A percentile compares a stretch with the other conserved stretches of the same genome.
Conservation (phyloP, 2,329 filamentous ascomycete species). For the Penicillium hordei region DNA sequence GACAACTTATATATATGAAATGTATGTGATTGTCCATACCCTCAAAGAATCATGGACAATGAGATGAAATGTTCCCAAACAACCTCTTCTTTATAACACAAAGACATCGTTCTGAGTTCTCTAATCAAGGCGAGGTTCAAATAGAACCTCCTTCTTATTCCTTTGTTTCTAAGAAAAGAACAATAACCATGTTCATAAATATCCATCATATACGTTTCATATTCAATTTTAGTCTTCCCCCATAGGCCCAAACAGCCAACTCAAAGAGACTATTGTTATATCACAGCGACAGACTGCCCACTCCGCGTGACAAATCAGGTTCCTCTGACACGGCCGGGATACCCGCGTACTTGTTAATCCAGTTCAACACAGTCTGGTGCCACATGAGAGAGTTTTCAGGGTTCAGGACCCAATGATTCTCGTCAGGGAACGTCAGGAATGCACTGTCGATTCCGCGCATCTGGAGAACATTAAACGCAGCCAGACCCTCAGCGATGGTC, state of each 20-base stretch:
- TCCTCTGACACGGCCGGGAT: slow-evolving; percentile 47
- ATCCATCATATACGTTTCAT: slow-evolving; percentile 4
- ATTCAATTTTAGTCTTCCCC: not conserved
- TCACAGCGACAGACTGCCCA: slow-evolving; percentile 25
- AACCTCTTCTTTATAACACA: slow-evolving; percentile 3
- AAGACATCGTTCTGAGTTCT: slow-evolving; percentile 2
- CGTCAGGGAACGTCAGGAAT: slow-evolving; percentile 77
- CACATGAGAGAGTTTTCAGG: slow-evolving; percentile 88
- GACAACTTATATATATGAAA: slow-evolving; percentile 11
- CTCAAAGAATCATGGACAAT: slow-evolving; percentile 16
- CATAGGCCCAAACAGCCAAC: not conserved
- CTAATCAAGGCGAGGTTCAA: not conserved
- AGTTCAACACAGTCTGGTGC: slow-evolving; percentile 81
- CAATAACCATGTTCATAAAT: slow-evolving; percentile 3
- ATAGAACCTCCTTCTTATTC: not conserved
- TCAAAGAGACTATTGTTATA: not conserved
- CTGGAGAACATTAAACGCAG: slow-evolving; percentile 84
- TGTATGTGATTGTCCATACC: slow-evolving; percentile 8
- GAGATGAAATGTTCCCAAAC: slow-evolving; percentile 16
- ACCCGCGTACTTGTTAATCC: slow-evolving; percentile 64
- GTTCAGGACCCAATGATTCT: slow-evolving; percentile 82
- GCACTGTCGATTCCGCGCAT: slow-evolving; percentile 71
- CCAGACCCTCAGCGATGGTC: slow-evolving; percentile 78
- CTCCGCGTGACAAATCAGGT: slow-evolving; percentile 16
- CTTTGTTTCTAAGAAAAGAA: slow-evolving; percentile 16